Conservation (phyloP, 1,284 basidiomycete genomes). For the Anthracocystis walkeri region DNA sequence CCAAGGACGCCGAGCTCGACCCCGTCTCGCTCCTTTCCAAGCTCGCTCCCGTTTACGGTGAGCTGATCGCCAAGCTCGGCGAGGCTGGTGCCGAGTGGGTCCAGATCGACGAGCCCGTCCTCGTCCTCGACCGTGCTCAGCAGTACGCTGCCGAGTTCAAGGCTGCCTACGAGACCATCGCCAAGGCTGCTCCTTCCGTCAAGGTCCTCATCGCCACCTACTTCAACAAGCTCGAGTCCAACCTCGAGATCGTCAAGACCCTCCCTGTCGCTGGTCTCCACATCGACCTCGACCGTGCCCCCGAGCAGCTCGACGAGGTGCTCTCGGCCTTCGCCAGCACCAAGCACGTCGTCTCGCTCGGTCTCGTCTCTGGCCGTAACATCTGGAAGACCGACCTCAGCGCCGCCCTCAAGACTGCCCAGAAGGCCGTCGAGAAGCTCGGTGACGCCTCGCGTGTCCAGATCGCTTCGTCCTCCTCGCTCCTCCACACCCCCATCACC, state of each 20-base stretch:
- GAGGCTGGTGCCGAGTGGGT: conserved; percentile 91
- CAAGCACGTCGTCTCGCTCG: conserved; percentile 86
- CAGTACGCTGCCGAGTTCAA: conserved; percentile 84
- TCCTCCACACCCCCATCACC: conserved; percentile 97
- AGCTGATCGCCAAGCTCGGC: conserved; percentile 91
- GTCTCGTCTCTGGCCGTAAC: conserved; percentile 97
- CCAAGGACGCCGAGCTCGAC: conserved; percentile 82
- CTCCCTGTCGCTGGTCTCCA: conserved; percentile 95
- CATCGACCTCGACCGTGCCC: conserved; percentile 91
- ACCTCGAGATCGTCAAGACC: conserved; percentile 88
- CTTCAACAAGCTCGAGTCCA: conserved; percentile 94
- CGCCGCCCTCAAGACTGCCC: conserved; percentile 82
- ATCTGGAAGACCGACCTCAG: conserved; percentile 99
- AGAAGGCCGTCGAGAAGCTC: conserved; percentile 76
- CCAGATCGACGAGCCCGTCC: conserved; percentile 96
- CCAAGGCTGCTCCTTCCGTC: conserved; percentile 78
- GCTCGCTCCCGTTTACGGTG: conserved; percentile 90
- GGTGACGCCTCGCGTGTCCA: conserved; percentile 77
- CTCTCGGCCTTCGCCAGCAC: conserved; percentile 76
- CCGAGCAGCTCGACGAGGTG: conserved; percentile 87
- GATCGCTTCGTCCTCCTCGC: conserved; percentile 94
- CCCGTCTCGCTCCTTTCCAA: conserved; percentile 90
- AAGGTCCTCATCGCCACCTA: conserved; percentile 93
- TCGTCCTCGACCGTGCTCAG: conserved; percentile 89
- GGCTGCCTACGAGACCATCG: conserved; percentile 84